phyloP scores from a whole-genome alignment of 331 rosid species.

The Stylosanthes scabra region DNA sequence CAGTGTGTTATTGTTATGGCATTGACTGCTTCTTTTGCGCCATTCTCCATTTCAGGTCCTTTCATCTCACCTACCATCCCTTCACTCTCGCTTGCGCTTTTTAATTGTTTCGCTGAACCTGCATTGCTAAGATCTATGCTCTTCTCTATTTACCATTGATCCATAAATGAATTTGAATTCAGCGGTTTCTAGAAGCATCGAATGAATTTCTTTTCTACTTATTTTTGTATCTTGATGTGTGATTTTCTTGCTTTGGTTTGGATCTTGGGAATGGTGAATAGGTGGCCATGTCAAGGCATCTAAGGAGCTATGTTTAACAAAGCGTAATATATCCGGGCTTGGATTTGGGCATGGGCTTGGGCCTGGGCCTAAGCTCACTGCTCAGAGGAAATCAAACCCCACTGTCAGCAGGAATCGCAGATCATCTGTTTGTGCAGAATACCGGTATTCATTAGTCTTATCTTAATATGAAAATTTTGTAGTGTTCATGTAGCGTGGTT shows the following conservation, averaged over 20 bases:
- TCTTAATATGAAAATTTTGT: no score
- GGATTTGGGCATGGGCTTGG: background rate
- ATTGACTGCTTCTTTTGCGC: slow-evolving; percentile 39
- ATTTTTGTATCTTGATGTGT: background rate
- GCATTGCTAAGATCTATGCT: background rate
- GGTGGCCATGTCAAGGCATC: slow-evolving; percentile 62
- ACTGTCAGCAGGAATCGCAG: slow-evolving; percentile 43
- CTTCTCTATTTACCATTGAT: background rate
- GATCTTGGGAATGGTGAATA: slow-evolving; percentile 41
- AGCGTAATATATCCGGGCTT: no score
- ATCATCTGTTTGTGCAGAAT: slow-evolving; percentile 65
- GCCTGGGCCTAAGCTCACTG: slow-evolving; percentile 54
- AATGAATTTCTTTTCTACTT: background rate
- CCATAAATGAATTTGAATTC: background rate
- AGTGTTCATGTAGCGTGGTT: no score
- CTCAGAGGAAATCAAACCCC: slow-evolving; percentile 53
- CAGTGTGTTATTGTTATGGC: background rate
- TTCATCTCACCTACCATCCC: background rate
- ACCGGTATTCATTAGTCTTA: slow-evolving; percentile 64
- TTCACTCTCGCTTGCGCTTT: background rate
- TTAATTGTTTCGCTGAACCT: no score
- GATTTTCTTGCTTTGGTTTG: no score
- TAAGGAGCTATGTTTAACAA: slow-evolving; percentile 59
- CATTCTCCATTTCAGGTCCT: slow-evolving; percentile 40
- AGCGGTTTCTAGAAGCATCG: background rate